Evolutionary conservation across 176 grass and related monocot species (phyloP), one percentile per base, ranked within the genome.

Genomic region (Carex parvula): DNA sequence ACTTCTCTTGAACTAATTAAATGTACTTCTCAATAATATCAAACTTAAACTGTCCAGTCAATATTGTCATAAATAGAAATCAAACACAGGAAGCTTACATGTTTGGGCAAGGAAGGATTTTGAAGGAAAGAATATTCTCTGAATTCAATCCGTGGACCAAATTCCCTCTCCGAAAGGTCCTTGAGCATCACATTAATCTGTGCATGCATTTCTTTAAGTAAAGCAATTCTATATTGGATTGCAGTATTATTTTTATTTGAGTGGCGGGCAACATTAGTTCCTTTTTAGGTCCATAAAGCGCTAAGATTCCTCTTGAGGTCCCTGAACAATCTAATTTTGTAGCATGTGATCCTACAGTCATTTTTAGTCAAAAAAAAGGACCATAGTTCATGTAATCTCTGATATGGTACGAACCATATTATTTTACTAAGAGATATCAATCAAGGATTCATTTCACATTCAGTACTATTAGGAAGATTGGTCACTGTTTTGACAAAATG

Each of bases 121-220:
- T 93, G 81, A 84, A 95, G 89, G 89, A 95, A 98, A 10, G 95
- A 95, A 79, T 95, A 98, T 84, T 95, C 95, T 90, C 92, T 93
- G 42, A 98, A 98, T 84, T 89, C 89, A 87, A 98, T 93, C 29
- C 32, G 29, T 55, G 91, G 88, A 32, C 95, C 95, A 82, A 93
- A 95, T 61, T 98, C 92, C 77, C 79, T 87, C 89, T 95, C 48
- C 37, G 95, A 17, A 70, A 98, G 83, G 62, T 91, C 88, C 66
- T 90, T 93, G n/a, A 98, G 88, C 95, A 98, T 98, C 59, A 93
- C 80, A 87, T 98, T 79, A 58, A 98, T 88, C 95, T 98, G 73
- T 68, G 88, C 22, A 69, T 12, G 16, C 35, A 69, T 70, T 32
- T 56, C 17, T 70, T 60, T 81, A n/a, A 87, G 80, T 62, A 60